A percentile compares a stretch with the other conserved stretches of the same genome.
Conservation (phyloP, 345 rosid species). For the Eucalyptus victrix region DNA sequence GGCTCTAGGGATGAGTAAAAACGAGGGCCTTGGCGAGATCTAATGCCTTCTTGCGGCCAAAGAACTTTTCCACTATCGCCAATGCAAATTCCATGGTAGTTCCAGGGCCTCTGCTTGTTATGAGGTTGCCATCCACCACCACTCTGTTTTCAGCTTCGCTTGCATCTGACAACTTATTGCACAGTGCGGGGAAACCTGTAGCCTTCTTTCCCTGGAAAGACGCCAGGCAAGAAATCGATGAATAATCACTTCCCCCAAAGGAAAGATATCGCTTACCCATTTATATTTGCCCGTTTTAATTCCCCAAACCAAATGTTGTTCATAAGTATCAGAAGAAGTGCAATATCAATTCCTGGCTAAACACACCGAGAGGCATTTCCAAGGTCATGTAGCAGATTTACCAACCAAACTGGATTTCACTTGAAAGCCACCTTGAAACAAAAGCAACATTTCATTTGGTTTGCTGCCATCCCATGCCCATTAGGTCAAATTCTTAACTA, state of each 20-base stretch:
- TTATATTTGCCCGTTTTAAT: background rate
- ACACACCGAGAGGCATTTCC: background rate
- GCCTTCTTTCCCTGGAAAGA: slow-evolving; percentile 79
- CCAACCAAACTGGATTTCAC: background rate
- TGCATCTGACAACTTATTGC: slow-evolving; percentile 64
- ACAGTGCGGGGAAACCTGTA: slow-evolving; percentile 78
- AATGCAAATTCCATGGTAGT: slow-evolving; percentile 82
- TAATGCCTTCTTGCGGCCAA: slow-evolving; percentile 60
- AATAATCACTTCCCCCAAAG: background rate
- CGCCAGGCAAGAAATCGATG: background rate
- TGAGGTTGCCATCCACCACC: slow-evolving; percentile 84
- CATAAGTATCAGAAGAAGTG: background rate
- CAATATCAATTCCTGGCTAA: background rate
- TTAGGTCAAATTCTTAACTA: background rate
- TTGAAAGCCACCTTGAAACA: background rate
- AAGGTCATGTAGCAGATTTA: background rate
- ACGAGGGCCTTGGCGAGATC: slow-evolving; percentile 62
- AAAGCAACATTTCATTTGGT: background rate
- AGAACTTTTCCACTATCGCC: slow-evolving; percentile 70
- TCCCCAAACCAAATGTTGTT: background rate
- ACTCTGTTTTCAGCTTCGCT: slow-evolving; percentile 71
- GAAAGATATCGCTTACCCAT: background rate
- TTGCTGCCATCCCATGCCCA: background rate
- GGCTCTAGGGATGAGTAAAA: slow-evolving; percentile 16
- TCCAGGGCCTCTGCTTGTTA: slow-evolving; percentile 92